Conservation (phyloP, 2,329 filamentous ascomycete genomes). For the Alternaria sp. region DNA sequence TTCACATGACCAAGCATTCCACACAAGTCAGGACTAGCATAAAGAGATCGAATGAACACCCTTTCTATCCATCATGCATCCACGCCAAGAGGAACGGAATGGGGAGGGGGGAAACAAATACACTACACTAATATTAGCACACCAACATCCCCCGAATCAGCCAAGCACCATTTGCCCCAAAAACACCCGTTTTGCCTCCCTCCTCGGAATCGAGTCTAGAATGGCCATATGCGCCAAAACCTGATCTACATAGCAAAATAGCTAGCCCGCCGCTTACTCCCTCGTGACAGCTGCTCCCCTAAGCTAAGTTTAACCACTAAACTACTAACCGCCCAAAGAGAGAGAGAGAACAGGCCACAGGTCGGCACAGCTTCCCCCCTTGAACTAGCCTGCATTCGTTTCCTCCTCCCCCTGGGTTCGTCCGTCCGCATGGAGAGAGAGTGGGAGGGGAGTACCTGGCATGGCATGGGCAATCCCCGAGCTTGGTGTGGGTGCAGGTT, state of each 20-base stretch:
- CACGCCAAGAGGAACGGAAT: too few relatives aligned
- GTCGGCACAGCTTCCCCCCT: slow-evolving; percentile 10
- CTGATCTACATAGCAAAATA: too few relatives aligned
- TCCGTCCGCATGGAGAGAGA: neutral
- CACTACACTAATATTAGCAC: too few relatives aligned
- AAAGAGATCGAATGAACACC: too few relatives aligned
- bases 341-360: neutral
- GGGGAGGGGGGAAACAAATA: too few relatives aligned
- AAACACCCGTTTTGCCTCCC: too few relatives aligned
- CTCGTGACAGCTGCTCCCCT: neutral
- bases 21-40: too few relatives aligned
- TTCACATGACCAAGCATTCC: neutral
- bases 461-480: neutral
- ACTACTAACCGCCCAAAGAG: too few relatives aligned
- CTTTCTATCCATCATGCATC: too few relatives aligned
- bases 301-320: neutral
- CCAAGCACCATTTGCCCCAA: too few relatives aligned
- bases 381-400: slow-evolving; percentile 8
- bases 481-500: neutral
- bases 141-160: too few relatives aligned
- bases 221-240: too few relatives aligned
- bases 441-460: neutral
- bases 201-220: neutral
- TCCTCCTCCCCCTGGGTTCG: neutral
- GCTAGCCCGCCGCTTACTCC: neutral